Base-by-base conservation (phyloP, 1,284 basidiomycete species). In the Macrocystidia cucumis region DNA sequence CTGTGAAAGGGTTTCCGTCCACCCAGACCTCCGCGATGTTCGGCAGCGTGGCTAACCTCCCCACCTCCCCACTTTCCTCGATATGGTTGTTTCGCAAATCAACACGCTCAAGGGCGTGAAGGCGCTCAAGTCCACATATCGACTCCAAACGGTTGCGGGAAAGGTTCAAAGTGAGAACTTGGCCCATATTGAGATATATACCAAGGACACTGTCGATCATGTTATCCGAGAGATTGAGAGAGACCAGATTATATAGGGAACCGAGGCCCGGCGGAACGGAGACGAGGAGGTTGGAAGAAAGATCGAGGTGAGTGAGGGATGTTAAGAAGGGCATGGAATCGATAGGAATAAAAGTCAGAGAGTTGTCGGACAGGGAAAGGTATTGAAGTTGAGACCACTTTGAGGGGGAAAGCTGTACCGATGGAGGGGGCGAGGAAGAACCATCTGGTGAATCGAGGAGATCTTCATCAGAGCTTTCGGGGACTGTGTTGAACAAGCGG, bases 171-270 rank as follows among this genome's bases (percentile, higher is more conserved):
- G 69, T 67, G 13, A 80, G 65, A 25, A 93, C 68, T 43, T 83
- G 79, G 2, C 88, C 87, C n/a, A 95, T 70, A 39, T 78, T 74
- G 22, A 74, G 74, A 50, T 90, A 86, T 34, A 93, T 91, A 18
- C 87, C 89, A 3, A 93, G 72, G 11, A 97, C 85, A 4, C 92
- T 93, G 50, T 95, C 91, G 46, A 98, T 92, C 74, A 98, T 86
- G 64, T 98, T 98, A 59, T 92, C 85, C 11, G 86, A 73, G 12
- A 98, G 74, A 59, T 96, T 95, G 49, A 98, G 81, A 20, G 84
- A 88, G 29, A 75, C 61, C 31, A 98, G 84, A 42, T 78, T 83
- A 49, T 81, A 77, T 5, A 97, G 72, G 0, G 67, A 54, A 4
- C 78, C 73, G 12, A 98, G 71, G 9, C 83, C 79, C 2, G 82